Base-by-base conservation (phyloP, 805 yeast species). In the Debaryomyces tyrocola region DNA sequence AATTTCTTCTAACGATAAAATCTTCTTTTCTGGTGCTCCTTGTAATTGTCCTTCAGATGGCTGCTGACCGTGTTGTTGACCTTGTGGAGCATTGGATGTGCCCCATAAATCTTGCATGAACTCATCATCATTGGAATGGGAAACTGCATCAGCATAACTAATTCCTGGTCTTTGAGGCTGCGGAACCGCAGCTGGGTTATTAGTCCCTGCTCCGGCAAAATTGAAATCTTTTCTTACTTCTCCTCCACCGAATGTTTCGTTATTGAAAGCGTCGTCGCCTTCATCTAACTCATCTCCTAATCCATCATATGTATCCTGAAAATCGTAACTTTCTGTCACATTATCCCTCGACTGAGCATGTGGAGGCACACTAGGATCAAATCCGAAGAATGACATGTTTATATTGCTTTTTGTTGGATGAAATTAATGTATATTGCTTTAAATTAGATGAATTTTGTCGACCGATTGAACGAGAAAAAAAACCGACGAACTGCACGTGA, bases 261-360 rank as follows among this genome's bases (percentile, higher is more conserved):
- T 87, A 60, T 88, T 87, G 54, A 85, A 75, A 33, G 86, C 94
- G 60, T 89, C 96, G 40, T 85, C 91, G 28, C 79, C 85, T 47
- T 82, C 87, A 29, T 74, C 78, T 40, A 71, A 75, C 52, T 55
- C 66, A n/a, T 82, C 87, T 5, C 89, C 95, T 45, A 85, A 75
- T 2, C 92, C 91, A 46, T 83, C 87, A 64, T 87, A 87, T 15
- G 92, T 83, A 29, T 90, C 95, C 57, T 90, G 95, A 61, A 89
- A 90, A 61, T 87, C 90, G 62, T 80, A 74, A 8, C 79, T 67
- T 40, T 75, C 74, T 15, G 53, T 31, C 41, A 47, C 48, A 35
- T 48, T 49, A 33, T 34, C 48, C 42, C 46, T 49, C 42, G 45
- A 47, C 41, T 48, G 57, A 46, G 40, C 42, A 40, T 54, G 67